Evolutionary conservation across 2,329 filamentous ascomycete genomes (phyloP).

Genomic region (Diatrype stigma): DNA sequence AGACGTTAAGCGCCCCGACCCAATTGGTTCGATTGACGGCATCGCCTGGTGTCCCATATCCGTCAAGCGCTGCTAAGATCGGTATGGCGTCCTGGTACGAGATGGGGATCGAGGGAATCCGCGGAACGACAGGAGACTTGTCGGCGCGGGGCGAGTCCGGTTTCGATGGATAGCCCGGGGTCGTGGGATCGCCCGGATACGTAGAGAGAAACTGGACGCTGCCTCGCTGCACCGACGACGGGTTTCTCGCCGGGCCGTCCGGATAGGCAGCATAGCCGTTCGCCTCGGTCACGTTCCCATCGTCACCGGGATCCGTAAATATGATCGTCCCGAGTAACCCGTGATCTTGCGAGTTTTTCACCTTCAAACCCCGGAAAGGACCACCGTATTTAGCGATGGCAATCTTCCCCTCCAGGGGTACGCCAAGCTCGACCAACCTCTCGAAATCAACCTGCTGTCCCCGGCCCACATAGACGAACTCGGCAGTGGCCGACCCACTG

Average conservation of each 20-base stretch:
- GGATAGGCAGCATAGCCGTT: conserved; percentile 73
- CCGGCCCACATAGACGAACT: conserved; percentile 74
- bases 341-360: conserved; percentile 75
- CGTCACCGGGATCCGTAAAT: conserved; percentile 72
- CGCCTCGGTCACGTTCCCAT: conserved; percentile 68
- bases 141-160: conserved; percentile 64
- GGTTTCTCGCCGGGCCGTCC: conserved; percentile 71
- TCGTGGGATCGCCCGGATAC: conserved; percentile 66
- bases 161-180: conserved; percentile 76
- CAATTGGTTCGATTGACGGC: conserved; percentile 59
- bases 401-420: conserved; percentile 72
- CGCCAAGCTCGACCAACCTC: conserved; percentile 62
- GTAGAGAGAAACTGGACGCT: conserved; percentile 68
- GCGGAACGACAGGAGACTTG: conserved; percentile 58
- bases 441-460: conserved; percentile 72
- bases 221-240: conserved; percentile 73
- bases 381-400: conserved; percentile 72
- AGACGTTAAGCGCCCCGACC: conserved; percentile 47
- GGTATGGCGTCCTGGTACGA: conserved; percentile 74
- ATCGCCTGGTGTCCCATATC: conserved; percentile 64
- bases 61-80: conserved; percentile 73
- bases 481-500: conserved; percentile 69
- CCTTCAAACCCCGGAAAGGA: conserved; percentile 75
- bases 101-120: conserved; percentile 77
- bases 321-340: conserved; percentile 70